Percentiles rank a stretch among this genome's conserved stretches.
phyloP scores from a whole-genome alignment of 352 stramenopile species.

The Phytophthora quininea region DNA sequence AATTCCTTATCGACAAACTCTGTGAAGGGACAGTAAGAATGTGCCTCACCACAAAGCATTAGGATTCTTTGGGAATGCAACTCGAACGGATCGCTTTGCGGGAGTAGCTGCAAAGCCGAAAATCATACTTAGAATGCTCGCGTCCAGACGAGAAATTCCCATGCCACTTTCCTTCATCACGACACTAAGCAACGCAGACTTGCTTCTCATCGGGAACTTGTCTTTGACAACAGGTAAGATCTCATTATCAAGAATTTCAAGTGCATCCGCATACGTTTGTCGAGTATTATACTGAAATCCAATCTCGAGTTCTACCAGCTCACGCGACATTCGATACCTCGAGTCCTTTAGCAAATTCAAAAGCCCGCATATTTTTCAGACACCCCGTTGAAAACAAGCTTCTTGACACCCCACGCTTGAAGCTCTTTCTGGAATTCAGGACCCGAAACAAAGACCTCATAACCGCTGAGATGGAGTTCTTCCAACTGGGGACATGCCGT shows the following conservation, averaged over 20 bases:
- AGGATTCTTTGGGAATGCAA: too few relatives aligned
- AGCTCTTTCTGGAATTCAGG: not conserved
- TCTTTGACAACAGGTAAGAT: conserved; percentile 6
- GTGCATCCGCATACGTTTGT: not conserved
- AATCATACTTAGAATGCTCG: not conserved
- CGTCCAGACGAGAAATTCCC: not conserved
- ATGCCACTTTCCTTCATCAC: not conserved
- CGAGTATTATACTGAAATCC: not conserved
- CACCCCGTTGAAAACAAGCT: conserved; percentile 5
- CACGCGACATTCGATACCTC: conserved; percentile 1
- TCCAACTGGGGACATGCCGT: conserved; percentile 9
- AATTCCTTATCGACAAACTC: too few relatives aligned
- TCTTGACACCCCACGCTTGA: conserved; percentile 13
- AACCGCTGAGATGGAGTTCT: conserved; percentile 6
- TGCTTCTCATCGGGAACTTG: conserved; percentile 3
- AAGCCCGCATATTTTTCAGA: conserved; percentile 5
- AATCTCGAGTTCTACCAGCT: conserved; percentile 1
- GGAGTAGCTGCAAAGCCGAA: conserved; percentile 6
- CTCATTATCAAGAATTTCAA: not conserved
- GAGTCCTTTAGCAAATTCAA: conserved; percentile 9
- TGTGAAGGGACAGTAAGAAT: too few relatives aligned
- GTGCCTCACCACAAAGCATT: too few relatives aligned
- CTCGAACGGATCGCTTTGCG: not conserved
- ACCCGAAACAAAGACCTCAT: not conserved
- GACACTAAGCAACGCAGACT: conserved; percentile 5